Percentiles rank a stretch among this genome's conserved stretches.
Conservation (phyloP, 192 early-diverging fungal species). For the Backusella australiensis region DNA sequence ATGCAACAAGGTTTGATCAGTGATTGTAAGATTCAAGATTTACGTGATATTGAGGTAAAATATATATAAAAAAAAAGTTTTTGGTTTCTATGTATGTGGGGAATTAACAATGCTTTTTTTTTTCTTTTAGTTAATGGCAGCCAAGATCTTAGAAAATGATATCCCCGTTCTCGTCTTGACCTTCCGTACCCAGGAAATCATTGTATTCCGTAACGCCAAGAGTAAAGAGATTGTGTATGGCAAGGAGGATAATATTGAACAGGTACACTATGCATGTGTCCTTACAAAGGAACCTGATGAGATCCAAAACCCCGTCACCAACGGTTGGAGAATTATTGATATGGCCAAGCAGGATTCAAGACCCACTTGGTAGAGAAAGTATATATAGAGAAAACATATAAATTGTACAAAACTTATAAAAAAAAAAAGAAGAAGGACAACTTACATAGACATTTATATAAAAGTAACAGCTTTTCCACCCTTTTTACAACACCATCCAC, state of each 20-base stretch:
- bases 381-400: too few species aligned
- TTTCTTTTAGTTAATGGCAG: constrained; percentile 62
- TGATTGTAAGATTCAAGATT: constrained; percentile 93
- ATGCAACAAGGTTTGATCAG: constrained; percentile 84
- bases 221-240: constrained; percentile 88
- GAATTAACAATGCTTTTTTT: neutral
- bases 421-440: neutral
- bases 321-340: constrained; percentile 92
- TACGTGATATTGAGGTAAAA: constrained; percentile 77
- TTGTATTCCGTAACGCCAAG: constrained; percentile 83
- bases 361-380: constrained; percentile 35
- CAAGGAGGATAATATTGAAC: constrained; percentile 86
- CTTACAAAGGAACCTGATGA: constrained; percentile 87
- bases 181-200: constrained; percentile 93
- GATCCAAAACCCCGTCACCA: constrained; percentile 77
- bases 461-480: neutral
- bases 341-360: constrained; percentile 70
- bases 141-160: constrained; percentile 92
- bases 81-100: neutral
- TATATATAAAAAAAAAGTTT: neutral
- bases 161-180: constrained; percentile 86
- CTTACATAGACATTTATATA: neutral
- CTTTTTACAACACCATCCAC: too few species aligned
- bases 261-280: constrained; percentile 82
- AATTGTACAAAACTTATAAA: too few species aligned